These are phyloP conservation scores for Verticillium zaregamsianum DNA, from an alignment of 2,329 filamentous ascomycete genomes.

Conservation along the genomic window DNA sequence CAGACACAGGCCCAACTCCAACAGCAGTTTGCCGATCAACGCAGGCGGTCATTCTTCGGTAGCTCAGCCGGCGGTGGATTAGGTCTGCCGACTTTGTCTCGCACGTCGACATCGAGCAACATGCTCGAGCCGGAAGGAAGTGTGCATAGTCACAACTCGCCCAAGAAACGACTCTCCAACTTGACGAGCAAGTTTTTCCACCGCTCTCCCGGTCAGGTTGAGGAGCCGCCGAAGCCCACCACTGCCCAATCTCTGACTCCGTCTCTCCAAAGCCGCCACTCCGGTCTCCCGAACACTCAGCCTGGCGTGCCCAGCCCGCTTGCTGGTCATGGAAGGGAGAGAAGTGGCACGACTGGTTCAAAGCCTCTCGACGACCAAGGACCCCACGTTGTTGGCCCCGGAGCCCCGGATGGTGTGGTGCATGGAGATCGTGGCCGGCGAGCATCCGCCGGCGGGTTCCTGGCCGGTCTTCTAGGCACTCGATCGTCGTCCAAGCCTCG, in stretches of 20 bases:
- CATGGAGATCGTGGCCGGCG: constrained; percentile 18
- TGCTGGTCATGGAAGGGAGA: constrained; percentile 6
- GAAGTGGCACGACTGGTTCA: constrained; percentile 16
- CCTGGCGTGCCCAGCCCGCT: constrained; percentile 4
- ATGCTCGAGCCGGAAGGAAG: constrained; percentile 10
- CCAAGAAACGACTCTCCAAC: constrained; percentile 44
- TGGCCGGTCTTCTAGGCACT: constrained; percentile 16
- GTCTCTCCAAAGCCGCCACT: constrained; percentile 13
- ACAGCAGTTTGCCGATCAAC: constrained; percentile 26
- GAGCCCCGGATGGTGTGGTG: neutral
- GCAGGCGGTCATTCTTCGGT: constrained; percentile 35
- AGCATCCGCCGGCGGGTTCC: constrained; percentile 15
- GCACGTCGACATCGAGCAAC: constrained; percentile 20
- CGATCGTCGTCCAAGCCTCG: constrained; percentile 14
- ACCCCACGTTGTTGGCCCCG: neutral
- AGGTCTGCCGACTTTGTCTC: constrained; percentile 13
- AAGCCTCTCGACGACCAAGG: constrained; percentile 2
- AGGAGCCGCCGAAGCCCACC: constrained; percentile 13
- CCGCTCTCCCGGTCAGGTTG: constrained; percentile 15
- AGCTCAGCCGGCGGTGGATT: constrained; percentile 12
- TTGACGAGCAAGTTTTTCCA: constrained; percentile 24
- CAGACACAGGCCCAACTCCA: constrained; percentile 2
- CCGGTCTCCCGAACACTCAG: constrained; percentile 3
- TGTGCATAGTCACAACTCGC: constrained; percentile 5
- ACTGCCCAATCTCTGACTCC: constrained; percentile 17